Conservation (phyloP, 106 monocot species). For the Vanilla planifolia region DNA sequence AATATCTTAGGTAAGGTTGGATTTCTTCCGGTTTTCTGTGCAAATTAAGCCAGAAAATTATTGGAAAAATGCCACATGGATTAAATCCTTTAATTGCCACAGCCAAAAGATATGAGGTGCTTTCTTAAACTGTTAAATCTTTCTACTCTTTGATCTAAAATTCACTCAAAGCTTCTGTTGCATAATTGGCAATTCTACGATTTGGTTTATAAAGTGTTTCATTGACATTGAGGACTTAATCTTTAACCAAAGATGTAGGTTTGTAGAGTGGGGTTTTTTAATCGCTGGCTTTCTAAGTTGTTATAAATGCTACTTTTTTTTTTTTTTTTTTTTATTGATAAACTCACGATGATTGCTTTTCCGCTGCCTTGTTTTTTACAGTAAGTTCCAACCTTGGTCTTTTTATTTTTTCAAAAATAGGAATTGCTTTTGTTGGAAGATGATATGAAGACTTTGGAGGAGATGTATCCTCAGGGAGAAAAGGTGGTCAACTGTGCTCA, state of each 20-base stretch:
- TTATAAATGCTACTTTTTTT: too few species aligned
- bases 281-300: too few species aligned
- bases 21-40: too few species aligned
- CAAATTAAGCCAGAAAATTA: too few species aligned
- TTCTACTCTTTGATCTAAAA: too few species aligned
- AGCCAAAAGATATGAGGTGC: too few species aligned
- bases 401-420: conserved; percentile 19
- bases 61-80: too few species aligned
- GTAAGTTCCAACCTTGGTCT: not conserved
- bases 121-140: too few species aligned
- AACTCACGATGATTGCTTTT: too few species aligned
- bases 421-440: conserved; percentile 93
- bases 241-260: not conserved
- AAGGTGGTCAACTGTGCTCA: conserved; percentile 27
- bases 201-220: not conserved
- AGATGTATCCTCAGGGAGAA: conserved; percentile 99
- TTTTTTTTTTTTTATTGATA: not conserved
- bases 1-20: too few species aligned
- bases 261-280: not conserved
- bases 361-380: not conserved
- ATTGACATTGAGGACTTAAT: not conserved
- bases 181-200: not conserved
- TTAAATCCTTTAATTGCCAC: too few species aligned
- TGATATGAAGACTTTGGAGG: conserved; percentile 91
- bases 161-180: too few species aligned